Base-by-base conservation (phyloP, 352 stramenopile genomes). In the Phytophthora hybrid region DNA sequence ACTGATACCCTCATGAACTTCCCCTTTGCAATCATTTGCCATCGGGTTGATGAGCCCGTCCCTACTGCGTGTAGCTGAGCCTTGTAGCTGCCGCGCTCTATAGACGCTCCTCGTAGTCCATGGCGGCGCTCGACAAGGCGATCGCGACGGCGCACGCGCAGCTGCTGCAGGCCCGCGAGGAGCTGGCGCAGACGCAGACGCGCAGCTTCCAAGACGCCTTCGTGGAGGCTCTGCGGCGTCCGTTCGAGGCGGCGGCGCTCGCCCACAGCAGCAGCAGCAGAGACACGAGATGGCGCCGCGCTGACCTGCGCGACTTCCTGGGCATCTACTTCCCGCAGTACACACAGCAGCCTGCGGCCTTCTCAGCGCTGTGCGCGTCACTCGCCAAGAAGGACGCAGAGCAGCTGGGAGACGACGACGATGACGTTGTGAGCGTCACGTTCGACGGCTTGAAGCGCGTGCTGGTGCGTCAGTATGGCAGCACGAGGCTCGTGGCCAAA, bases 401-500 rank as follows among this genome's bases (percentile, higher is more conserved):
- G 10, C 41, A 59, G 10, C 60, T 67, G 21, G 31, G 7, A 10
- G 21, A 69, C 11, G 37, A 44, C 8, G 37, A 44, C 16, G 37
- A 74, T 5, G 53, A 58, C 16, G 7, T 63, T 14, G 64, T 78
- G 21, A 10, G 59, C 21, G 63, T 69, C 44, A 74, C 73, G 8
- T 87, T 89, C 66, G 77, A 82, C 29, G 61, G 56, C 19, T 63
- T 89, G 21, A 87, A 83, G 60, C 46, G 69, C 11, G 81, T 83
- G 56, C 49, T 92, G 47, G 54, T 78, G 54, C 63, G 59, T 6
- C 77, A 80, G 21, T 79, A 85, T 49, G 60, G 66, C 21, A 69
- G 64, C 37, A 76, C 77, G 26, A 74, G 84, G 13, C 63, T 90
- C 49, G 59, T 73, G 1, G 64, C 67, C n/a, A 83, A 82, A 29